Conservation (phyloP, 1,284 basidiomycete genomes). For the Cutaneotrichosporon cavernicola region DNA sequence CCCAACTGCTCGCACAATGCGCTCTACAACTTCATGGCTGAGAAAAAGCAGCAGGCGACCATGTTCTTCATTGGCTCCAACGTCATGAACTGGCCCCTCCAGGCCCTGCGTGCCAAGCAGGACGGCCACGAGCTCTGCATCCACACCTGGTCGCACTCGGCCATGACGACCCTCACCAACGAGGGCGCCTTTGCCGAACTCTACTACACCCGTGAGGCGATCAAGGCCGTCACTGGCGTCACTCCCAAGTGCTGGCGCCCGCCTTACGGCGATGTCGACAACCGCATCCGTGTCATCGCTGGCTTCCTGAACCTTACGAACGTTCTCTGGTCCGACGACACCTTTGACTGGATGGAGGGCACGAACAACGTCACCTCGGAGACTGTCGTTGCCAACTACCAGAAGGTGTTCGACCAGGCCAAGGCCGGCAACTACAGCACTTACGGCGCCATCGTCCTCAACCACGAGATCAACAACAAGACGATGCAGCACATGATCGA, state of each 20-base stretch:
- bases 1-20: slow-evolving; percentile 57
- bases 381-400: slow-evolving; percentile 55
- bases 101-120: slow-evolving; percentile 55
- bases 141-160: slow-evolving; percentile 56
- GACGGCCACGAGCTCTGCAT: slow-evolving; percentile 55
- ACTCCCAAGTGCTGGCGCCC: slow-evolving; percentile 57
- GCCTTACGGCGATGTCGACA: slow-evolving; percentile 58
- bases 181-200: slow-evolving; percentile 60
- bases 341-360: slow-evolving; percentile 54
- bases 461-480: slow-evolving; percentile 55
- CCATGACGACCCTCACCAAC: slow-evolving; percentile 57
- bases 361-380: slow-evolving; percentile 41
- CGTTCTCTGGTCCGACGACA: slow-evolving; percentile 57
- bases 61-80: slow-evolving; percentile 58
- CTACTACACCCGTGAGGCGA: slow-evolving; percentile 58
- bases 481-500: slow-evolving; percentile 50
- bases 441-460: slow-evolving; percentile 54
- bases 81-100: slow-evolving; percentile 58
- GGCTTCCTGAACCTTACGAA: slow-evolving; percentile 55
- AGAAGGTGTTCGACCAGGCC: slow-evolving; percentile 49
- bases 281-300: slow-evolving; percentile 59
- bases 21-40: slow-evolving; percentile 56
- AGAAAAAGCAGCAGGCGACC: slow-evolving; percentile 57
- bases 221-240: slow-evolving; percentile 57
- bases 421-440: slow-evolving; percentile 48